Percentiles rank a stretch among this genome's conserved stretches.
Evolutionary conservation across 352 stramenopile genomes (phyloP).

Genomic region (Phytophthora idaei): DNA sequence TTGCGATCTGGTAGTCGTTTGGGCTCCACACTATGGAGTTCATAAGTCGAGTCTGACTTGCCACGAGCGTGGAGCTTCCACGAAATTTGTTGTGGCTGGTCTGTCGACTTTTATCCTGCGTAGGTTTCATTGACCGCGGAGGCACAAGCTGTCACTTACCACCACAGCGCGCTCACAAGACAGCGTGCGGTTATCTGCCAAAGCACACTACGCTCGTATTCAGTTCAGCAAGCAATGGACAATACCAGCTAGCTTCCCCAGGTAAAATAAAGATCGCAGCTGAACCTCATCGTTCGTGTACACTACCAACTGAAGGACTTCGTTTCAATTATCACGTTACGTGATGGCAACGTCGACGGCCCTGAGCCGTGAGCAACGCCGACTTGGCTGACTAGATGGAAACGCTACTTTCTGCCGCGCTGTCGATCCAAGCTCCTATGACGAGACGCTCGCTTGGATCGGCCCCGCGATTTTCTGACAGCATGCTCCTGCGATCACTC

Average conservation of each 20-base stretch:
- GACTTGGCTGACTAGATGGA: constrained; percentile 14
- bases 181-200: too few species aligned
- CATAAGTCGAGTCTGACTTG: not conserved
- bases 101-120: not conserved
- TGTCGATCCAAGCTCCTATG: not conserved
- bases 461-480: not conserved
- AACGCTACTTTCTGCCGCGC: constrained; percentile 15
- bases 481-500: constrained; percentile 20
- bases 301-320: not conserved
- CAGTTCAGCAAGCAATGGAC: too few species aligned
- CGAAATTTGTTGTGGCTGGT: not conserved
- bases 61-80: not conserved
- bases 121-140: not conserved
- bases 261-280: too few species aligned
- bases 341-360: not conserved
- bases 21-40: too few species aligned
- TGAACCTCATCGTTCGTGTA: not conserved
- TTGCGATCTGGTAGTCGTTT: not conserved
- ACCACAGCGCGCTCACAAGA: not conserved
- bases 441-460: not conserved
- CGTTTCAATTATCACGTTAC: not conserved
- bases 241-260: too few species aligned
- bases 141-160: not conserved
- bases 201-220: too few species aligned
- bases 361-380: constrained; percentile 3